Evolutionary conservation across 176 grass and related monocot genomes (phyloP).

Genomic region (Bonia amplexicaulis): DNA sequence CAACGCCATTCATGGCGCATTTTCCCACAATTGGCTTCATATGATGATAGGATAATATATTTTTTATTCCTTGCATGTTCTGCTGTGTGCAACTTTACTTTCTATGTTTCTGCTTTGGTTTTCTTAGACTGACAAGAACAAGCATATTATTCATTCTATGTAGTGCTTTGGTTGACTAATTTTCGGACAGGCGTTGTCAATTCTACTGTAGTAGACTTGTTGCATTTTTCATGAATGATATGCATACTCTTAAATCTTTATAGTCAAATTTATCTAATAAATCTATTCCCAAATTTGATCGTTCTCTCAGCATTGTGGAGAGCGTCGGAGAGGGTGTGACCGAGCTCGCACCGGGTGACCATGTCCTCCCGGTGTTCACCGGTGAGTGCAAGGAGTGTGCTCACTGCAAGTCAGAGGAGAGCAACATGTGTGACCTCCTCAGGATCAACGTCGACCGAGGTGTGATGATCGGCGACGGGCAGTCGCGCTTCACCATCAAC

Average conservation of each 20-base stretch:
- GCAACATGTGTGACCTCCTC: slow-evolving; percentile 90
- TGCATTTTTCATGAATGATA: not conserved
- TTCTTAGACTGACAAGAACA: not conserved
- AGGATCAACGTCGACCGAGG: slow-evolving; percentile 72
- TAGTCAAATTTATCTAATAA: not conserved
- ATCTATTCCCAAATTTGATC: not conserved
- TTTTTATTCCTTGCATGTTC: not conserved
- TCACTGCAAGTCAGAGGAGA: slow-evolving; percentile 80
- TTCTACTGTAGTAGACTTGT: not conserved
- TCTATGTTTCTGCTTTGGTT: not conserved
- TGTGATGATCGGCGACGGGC: slow-evolving; percentile 59
- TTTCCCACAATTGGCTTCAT: not conserved
- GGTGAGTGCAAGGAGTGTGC: slow-evolving; percentile 87
- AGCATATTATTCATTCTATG: not conserved
- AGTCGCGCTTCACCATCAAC: slow-evolving; percentile 57
- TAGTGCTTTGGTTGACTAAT: not conserved
- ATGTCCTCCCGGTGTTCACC: slow-evolving; percentile 86
- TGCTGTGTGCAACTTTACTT: not conserved
- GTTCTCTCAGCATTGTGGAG: slow-evolving; percentile 59
- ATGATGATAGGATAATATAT: not conserved
- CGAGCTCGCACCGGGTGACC: slow-evolving; percentile 63
- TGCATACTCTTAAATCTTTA: not conserved
- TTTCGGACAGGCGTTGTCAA: not conserved
- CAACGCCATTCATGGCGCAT: not conserved
- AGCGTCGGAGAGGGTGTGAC: slow-evolving; percentile 70